phyloP scores from a whole-genome alignment of 176 grass and related monocot species.

The Ananas comosus region DNA sequence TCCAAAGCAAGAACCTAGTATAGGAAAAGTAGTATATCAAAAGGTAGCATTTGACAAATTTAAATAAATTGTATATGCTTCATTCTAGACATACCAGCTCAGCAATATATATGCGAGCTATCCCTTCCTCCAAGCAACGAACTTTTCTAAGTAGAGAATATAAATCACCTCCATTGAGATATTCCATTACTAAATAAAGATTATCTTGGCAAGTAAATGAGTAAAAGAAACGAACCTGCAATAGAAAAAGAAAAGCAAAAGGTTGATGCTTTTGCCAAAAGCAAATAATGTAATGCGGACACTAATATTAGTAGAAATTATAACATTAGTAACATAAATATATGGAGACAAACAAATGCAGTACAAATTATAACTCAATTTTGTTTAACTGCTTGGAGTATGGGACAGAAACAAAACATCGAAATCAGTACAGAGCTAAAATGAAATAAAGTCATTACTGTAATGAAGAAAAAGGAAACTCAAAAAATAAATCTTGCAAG shows the following conservation, averaged over 20 bases:
- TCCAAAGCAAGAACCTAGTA: constrained; percentile 47
- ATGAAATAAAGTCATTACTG: no score
- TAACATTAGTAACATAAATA: not conserved
- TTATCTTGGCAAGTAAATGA: constrained; percentile 39
- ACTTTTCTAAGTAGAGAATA: constrained; percentile 39
- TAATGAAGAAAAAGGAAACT: no score
- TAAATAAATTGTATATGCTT: not conserved
- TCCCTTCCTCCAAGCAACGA: constrained; percentile 41
- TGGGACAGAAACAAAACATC: not conserved
- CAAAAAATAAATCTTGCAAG: no score
- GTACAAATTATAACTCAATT: not conserved
- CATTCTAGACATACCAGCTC: constrained; percentile 29
- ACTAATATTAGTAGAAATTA: not conserved
- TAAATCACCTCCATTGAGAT: constrained; percentile 45
- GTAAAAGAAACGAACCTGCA: constrained; percentile 44
- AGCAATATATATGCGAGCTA: constrained; percentile 33
- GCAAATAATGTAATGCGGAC: not conserved
- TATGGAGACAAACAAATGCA: not conserved
- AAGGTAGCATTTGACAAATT: not conserved
- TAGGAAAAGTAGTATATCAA: not conserved
- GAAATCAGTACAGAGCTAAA: not conserved
- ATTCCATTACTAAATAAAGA: constrained; percentile 46
- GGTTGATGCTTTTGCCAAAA: not conserved
- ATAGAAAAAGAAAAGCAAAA: constrained; percentile 11
- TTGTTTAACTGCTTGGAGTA: not conserved